Evolutionary conservation across 192 early-diverging fungal genomes (phyloP).

Genomic region (Linnemannia schmuckeri): DNA sequence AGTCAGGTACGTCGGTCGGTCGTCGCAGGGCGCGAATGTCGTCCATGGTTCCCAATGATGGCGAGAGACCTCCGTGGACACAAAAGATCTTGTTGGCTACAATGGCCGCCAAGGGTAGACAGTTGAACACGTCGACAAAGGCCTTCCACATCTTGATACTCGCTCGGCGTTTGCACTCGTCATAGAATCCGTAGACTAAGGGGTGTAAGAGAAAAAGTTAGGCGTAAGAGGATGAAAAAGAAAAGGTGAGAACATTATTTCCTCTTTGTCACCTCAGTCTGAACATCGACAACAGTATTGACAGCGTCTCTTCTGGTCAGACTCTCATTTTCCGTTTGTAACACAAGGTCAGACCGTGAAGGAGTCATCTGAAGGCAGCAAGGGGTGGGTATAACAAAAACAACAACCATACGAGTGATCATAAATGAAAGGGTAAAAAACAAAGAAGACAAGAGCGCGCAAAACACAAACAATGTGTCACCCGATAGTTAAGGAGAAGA

Average conservation of each 20-base stretch:
- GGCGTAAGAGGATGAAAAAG: conserved; percentile 15
- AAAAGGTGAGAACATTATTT: conserved; percentile 16
- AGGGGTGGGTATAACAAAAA: neutral
- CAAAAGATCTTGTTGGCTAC: conserved; percentile 96
- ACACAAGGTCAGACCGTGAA: neutral
- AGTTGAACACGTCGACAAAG: conserved; percentile 96
- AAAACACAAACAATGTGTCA: conserved; percentile 2
- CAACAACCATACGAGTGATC: neutral
- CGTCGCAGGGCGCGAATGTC: conserved; percentile 85
- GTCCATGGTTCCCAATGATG: conserved; percentile 82
- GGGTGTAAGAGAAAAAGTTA: neutral
- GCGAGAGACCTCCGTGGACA: conserved; percentile 95
- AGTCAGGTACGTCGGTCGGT: conserved; percentile 93
- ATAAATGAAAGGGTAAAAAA: neutral
- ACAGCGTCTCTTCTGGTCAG: neutral
- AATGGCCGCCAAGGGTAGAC: conserved; percentile 90
- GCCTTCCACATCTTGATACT: conserved; percentile 92
- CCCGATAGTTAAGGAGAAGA: neutral
- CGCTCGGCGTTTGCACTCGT: conserved; percentile 94
- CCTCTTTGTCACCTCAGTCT: neutral
- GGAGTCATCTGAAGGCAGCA: neutral
- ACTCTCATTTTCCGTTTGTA: neutral
- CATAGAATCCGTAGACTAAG: conserved; percentile 95
- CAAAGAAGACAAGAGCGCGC: neutral
- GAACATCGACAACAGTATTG: neutral